A percentile compares a stretch with the other conserved stretches of the same genome.
Evolutionary conservation across 2,329 filamentous ascomycete genomes (phyloP).

Genomic region (Aspergillus brunneoviolaceus): DNA sequence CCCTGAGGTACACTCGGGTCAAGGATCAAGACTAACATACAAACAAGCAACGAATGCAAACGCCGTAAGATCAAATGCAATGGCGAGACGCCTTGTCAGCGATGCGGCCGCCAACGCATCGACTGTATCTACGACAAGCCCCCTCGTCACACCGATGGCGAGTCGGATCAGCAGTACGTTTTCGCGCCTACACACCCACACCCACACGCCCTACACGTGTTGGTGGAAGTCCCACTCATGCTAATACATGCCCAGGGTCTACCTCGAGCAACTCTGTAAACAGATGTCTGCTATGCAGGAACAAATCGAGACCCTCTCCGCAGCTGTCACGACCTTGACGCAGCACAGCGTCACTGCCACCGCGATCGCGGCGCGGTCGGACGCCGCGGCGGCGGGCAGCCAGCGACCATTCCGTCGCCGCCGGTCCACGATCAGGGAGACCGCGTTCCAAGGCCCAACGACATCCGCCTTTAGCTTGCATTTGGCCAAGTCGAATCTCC

Average conservation of each 20-base stretch:
- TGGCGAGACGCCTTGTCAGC: conserved; percentile 60
- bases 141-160: conserved; percentile 60
- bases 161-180: conserved; percentile 4
- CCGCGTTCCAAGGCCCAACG: conserved; percentile 78
- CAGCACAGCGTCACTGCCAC: conserved; percentile 24
- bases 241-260: not conserved
- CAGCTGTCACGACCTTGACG: conserved; percentile 67
- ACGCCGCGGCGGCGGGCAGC: conserved; percentile 1
- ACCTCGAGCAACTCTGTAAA: conserved; percentile 27
- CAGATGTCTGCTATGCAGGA: conserved; percentile 49
- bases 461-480: conserved; percentile 80
- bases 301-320: conserved; percentile 73
- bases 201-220: too few relatives aligned
- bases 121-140: conserved; percentile 53
- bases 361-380: conserved; percentile 11
- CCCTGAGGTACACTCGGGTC: not conserved
- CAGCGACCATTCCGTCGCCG: conserved; percentile 18
- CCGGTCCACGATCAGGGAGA: conserved; percentile 45
- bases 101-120: conserved; percentile 51
- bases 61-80: conserved; percentile 67
- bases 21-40: not conserved
- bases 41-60: conserved; percentile 59
- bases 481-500: conserved; percentile 78
- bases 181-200: not conserved
- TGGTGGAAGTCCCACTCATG: not conserved